Percentiles rank a stretch among this genome's conserved stretches.
Conservation (phyloP, 345 rosid genomes). For the Lepidium africanum region DNA sequence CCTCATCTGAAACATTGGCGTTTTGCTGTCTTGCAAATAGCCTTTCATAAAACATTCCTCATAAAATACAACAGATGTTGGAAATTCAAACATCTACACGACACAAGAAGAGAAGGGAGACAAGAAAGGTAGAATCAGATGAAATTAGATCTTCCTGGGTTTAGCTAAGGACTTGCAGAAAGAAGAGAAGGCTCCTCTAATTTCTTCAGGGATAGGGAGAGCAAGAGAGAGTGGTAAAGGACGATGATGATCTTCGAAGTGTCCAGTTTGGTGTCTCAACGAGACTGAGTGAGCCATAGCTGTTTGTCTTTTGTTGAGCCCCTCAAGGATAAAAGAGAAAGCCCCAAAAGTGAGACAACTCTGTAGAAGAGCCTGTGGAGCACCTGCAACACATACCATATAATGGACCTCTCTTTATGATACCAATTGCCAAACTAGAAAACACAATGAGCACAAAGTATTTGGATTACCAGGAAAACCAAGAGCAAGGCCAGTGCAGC, state of each 20-base stretch:
- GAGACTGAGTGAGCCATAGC: conserved; percentile 63
- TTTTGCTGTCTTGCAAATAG: background rate
- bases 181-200: conserved; percentile 60
- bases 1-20: background rate
- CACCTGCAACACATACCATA: conserved; percentile 36
- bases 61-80: background rate
- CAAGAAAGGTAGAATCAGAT: conserved; percentile 5
- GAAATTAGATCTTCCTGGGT: conserved; percentile 25
- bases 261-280: conserved; percentile 21
- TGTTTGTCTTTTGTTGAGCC: conserved; percentile 72
- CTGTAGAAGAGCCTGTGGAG: conserved; percentile 62
- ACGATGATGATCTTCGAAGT: conserved; percentile 12
- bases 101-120: too few species aligned
- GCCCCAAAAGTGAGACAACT: conserved; percentile 88
- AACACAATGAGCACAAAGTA: background rate
- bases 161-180: conserved; percentile 56
- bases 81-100: conserved; percentile 10
- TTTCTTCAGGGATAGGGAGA: conserved; percentile 54
- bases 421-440: background rate
- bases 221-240: conserved; percentile 41
- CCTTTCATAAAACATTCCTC: conserved; percentile 6
- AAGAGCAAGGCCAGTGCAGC: conserved; percentile 82
- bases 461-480: conserved; percentile 65
- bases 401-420: background rate
- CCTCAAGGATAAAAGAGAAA: conserved; percentile 70